Conservation (phyloP, 805 yeast genomes). For the Candida gorgasii region DNA sequence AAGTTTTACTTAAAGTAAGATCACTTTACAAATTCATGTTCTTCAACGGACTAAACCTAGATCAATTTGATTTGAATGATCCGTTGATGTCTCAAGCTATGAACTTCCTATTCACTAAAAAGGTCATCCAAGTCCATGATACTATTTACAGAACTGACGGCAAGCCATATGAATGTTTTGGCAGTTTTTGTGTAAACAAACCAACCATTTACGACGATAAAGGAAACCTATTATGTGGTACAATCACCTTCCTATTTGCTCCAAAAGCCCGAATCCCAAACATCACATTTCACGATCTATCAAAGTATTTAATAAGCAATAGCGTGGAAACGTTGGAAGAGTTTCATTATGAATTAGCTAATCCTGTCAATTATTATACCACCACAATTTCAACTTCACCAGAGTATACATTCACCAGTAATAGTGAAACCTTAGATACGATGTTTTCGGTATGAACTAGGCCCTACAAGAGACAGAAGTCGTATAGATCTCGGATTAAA, state of each 20-base stretch:
- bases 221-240: neutral
- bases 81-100: neutral
- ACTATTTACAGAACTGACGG: neutral
- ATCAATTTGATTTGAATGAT: slow-evolving; percentile 1
- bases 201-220: neutral
- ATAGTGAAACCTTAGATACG: too few species aligned
- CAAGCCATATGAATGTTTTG: neutral
- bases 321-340: neutral
- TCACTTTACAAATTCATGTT: slow-evolving; percentile 4
- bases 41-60: neutral
- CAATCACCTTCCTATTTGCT: neutral
- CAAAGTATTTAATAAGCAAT: neutral
- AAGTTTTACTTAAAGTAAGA: slow-evolving; percentile 1
- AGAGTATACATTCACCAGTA: too few species aligned
- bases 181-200: neutral
- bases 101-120: neutral
- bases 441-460: too few species aligned
- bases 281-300: neutral
- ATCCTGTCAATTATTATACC: too few species aligned
- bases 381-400: too few species aligned
- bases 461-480: too few species aligned
- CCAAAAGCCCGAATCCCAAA: neutral
- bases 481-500: too few species aligned
- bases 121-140: neutral
- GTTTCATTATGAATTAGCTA: neutral